These are phyloP conservation scores for Aphanomyces stellatus DNA, from an alignment of 352 stramenopile species.

Conservation along the genomic window DNA sequence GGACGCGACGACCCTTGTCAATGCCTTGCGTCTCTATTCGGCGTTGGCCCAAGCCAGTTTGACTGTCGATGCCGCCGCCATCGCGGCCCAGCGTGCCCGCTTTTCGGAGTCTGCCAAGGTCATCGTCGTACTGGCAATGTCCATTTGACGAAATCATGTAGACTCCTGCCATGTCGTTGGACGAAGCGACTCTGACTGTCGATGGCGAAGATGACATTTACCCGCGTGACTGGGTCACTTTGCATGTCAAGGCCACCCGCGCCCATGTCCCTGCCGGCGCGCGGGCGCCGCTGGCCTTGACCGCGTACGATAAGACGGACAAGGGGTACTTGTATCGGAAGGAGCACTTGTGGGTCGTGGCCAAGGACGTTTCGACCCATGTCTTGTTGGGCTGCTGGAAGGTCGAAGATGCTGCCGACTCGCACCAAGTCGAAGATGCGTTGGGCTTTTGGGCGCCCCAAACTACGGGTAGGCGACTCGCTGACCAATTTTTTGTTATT, in stretches of 20 bases:
- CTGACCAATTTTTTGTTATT: not conserved
- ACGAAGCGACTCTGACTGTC: constrained; percentile 36
- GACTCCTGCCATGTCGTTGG: constrained; percentile 22
- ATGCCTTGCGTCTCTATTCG: constrained; percentile 51
- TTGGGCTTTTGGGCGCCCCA: constrained; percentile 56
- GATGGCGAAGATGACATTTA: constrained; percentile 62
- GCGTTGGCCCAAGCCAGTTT: constrained; percentile 64
- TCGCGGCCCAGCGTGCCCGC: constrained; percentile 50
- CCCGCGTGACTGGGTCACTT: constrained; percentile 69
- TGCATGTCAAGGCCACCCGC: constrained; percentile 43
- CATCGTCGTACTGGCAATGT: not conserved
- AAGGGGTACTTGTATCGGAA: constrained; percentile 56
- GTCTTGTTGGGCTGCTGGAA: constrained; percentile 63
- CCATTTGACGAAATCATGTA: not conserved
- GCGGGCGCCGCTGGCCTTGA: constrained; percentile 43
- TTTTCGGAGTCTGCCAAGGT: constrained; percentile 26
- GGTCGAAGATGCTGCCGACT: constrained; percentile 37
- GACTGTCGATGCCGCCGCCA: constrained; percentile 44
- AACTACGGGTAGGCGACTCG: constrained; percentile 41
- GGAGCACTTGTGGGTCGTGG: constrained; percentile 63
- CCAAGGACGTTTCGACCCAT: constrained; percentile 48
- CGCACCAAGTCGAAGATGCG: constrained; percentile 38
- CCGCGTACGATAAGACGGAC: constrained; percentile 65
- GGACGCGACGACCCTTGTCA: constrained; percentile 38
- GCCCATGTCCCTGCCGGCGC: constrained; percentile 36